A percentile compares a stretch with the other conserved stretches of the same genome.
Evolutionary conservation across 495 filamentous ascomycete species (phyloP).

Genomic region (Trichocladium uniseriatum): DNA sequence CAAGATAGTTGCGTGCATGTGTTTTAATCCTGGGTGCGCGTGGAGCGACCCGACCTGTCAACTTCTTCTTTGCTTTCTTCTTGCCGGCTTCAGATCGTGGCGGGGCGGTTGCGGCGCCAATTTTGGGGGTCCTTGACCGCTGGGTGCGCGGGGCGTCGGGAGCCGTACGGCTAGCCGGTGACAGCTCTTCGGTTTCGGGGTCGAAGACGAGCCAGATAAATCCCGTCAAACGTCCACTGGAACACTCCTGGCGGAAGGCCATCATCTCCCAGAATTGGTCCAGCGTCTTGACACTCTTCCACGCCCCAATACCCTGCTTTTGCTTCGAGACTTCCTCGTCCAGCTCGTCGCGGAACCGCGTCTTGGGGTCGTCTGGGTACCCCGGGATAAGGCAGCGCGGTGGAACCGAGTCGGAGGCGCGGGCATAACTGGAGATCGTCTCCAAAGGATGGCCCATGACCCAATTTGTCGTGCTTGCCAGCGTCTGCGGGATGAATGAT

Average conservation of each 20-base stretch:
- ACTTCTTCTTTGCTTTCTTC: constrained; percentile 34
- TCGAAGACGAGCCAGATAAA: constrained; percentile 90
- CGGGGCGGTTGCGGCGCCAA: constrained; percentile 3
- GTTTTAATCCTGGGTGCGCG: constrained; percentile 50
- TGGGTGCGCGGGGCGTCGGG: constrained; percentile 22
- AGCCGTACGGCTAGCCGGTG: constrained; percentile 1
- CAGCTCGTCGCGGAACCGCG: constrained; percentile 79
- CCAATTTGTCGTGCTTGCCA: constrained; percentile 41
- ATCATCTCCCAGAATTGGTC: constrained; percentile 99
- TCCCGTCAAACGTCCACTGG: constrained; percentile 78
- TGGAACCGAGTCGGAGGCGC: constrained; percentile 52
- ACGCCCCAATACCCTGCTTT: constrained; percentile 49
- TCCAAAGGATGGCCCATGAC: constrained; percentile 46
- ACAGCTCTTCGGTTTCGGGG: constrained; percentile 17
- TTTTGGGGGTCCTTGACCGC: constrained; percentile 18
- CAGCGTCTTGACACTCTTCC: constrained; percentile 72
- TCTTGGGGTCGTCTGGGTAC: constrained; percentile 94
- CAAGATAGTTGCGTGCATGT: constrained; percentile 30
- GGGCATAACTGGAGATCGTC: constrained; percentile 54
- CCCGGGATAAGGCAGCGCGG: constrained; percentile 78
- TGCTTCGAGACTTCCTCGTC: constrained; percentile 53
- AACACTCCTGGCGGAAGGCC: constrained; percentile 93
- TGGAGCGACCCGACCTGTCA: constrained; percentile 44
- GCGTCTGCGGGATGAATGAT: constrained; percentile 44
- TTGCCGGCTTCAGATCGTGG: constrained; percentile 13